Evolutionary conservation across 2,329 filamentous ascomycete genomes (phyloP).

Genomic region (Diaporthe citri): DNA sequence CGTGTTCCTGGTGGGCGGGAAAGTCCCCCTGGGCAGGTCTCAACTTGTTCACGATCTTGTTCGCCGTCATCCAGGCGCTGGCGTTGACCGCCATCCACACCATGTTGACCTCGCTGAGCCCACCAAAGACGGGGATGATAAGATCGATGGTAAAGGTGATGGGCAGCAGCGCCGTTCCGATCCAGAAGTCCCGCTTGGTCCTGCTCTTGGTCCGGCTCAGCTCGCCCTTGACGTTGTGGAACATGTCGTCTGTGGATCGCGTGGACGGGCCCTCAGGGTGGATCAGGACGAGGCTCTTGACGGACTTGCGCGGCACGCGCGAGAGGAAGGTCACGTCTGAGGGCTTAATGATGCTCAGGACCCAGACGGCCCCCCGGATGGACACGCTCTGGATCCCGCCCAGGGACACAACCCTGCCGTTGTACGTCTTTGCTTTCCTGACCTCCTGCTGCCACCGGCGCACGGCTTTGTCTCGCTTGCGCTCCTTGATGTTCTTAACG

Average conservation of each 20-base stretch:
- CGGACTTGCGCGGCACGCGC: constrained; percentile 25
- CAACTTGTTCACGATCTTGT: constrained; percentile 10
- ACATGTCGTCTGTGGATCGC: background rate
- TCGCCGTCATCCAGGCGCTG: constrained; percentile 30
- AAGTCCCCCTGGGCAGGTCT: background rate
- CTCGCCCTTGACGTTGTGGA: constrained; percentile 15
- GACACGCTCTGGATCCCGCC: constrained; percentile 25
- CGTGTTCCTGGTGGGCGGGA: background rate
- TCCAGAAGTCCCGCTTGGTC: constrained; percentile 26
- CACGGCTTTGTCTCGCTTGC: constrained; percentile 30
- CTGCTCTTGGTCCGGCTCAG: constrained; percentile 12
- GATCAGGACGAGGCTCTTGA: background rate
- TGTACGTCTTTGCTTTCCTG: constrained; percentile 26
- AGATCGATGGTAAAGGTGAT: constrained; percentile 20
- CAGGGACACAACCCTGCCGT: constrained; percentile 15
- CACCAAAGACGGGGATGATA: constrained; percentile 24
- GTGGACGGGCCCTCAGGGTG: constrained; percentile 4
- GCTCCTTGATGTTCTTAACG: constrained; percentile 9
- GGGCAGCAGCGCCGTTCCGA: constrained; percentile 4
- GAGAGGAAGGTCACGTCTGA: constrained; percentile 31
- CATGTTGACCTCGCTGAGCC: constrained; percentile 29
- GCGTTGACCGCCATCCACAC: constrained; percentile 34
- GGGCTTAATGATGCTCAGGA: constrained; percentile 13
- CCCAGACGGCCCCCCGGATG: constrained; percentile 24
- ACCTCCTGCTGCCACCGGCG: constrained; percentile 32